Conservation (phyloP, 2,329 filamentous ascomycete genomes). For the Cadophora gregata region DNA sequence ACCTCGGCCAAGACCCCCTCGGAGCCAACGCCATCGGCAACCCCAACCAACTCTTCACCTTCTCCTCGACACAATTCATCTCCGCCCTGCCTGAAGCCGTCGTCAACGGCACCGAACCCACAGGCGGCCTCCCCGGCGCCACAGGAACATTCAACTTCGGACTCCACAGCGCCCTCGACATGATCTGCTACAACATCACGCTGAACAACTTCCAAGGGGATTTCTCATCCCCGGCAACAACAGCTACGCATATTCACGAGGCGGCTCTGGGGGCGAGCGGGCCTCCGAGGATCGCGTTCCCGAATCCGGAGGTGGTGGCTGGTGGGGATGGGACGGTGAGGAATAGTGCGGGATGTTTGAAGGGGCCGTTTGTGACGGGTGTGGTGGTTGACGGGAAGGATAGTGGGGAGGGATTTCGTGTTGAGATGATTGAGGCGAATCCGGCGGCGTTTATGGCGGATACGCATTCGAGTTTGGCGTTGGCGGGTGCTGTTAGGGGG, state of each 20-base stretch:
- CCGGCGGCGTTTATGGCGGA: slow-evolving; percentile 22
- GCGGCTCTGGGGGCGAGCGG: slow-evolving; percentile 16
- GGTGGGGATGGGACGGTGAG: slow-evolving; percentile 12
- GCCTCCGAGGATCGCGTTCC: slow-evolving; percentile 23
- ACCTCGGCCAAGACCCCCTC: background rate
- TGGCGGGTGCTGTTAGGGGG: slow-evolving; percentile 18
- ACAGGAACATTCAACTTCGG: slow-evolving; percentile 21
- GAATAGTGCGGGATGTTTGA: slow-evolving; percentile 22
- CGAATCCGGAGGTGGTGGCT: slow-evolving; percentile 12
- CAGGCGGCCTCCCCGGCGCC: slow-evolving; percentile 17
- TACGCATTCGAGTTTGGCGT: slow-evolving; percentile 20
- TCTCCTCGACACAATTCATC: slow-evolving; percentile 15
- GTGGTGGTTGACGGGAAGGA: slow-evolving; percentile 20
- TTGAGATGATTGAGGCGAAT: slow-evolving; percentile 21
- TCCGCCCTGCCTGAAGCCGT: slow-evolving; percentile 8
- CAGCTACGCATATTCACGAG: slow-evolving; percentile 26
- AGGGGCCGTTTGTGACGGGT: slow-evolving; percentile 21
- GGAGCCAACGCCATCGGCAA: background rate
- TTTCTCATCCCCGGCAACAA: slow-evolving; percentile 19
- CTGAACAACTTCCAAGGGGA: slow-evolving; percentile 21
- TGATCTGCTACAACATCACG: slow-evolving; percentile 26
- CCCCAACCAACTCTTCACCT: slow-evolving; percentile 9
- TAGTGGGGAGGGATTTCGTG: slow-evolving; percentile 18
- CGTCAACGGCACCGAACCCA: slow-evolving; percentile 15
- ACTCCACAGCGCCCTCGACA: slow-evolving; percentile 18